These are phyloP conservation scores for Tagetes erecta DNA, from an alignment of 129 eudicot genomes.

Conservation along the genomic window DNA sequence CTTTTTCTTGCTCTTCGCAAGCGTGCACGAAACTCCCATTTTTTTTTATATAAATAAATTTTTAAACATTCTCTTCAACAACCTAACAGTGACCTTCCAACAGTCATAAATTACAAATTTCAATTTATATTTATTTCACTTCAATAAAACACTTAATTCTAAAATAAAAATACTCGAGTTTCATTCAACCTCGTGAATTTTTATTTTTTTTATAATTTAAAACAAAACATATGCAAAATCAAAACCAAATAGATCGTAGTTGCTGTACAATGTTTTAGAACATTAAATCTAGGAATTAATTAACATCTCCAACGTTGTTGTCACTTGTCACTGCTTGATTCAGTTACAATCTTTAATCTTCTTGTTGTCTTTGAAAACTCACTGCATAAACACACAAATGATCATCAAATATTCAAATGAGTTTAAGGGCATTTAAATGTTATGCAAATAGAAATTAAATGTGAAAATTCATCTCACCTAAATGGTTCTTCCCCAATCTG, in stretches of 20 bases:
- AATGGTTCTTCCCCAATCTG: conserved; percentile 75
- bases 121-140: neutral
- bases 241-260: conserved; percentile 16
- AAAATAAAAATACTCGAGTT: conserved; percentile 23
- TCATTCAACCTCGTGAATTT: conserved; percentile 20
- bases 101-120: neutral
- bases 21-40: conserved; percentile 45
- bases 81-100: conserved; percentile 30
- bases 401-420: neutral
- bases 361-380: conserved; percentile 58
- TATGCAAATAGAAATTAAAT: neutral
- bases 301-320: conserved; percentile 39
- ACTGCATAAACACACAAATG: conserved; percentile 34
- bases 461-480: conserved; percentile 40
- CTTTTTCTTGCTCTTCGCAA: conserved; percentile 40
- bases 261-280: conserved; percentile 44
- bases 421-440: neutral
- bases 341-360: conserved; percentile 62
- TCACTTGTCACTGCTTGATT: conserved; percentile 46
- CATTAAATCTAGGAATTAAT: conserved; percentile 33
- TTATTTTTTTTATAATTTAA: neutral
- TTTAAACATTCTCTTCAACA: conserved; percentile 8
- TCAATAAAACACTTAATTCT: neutral
- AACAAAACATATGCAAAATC: conserved; percentile 28
- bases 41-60: neutral